Evolutionary conservation across 768 basidiomycete species (phyloP).

Genomic region (Auricularia sp.): DNA sequence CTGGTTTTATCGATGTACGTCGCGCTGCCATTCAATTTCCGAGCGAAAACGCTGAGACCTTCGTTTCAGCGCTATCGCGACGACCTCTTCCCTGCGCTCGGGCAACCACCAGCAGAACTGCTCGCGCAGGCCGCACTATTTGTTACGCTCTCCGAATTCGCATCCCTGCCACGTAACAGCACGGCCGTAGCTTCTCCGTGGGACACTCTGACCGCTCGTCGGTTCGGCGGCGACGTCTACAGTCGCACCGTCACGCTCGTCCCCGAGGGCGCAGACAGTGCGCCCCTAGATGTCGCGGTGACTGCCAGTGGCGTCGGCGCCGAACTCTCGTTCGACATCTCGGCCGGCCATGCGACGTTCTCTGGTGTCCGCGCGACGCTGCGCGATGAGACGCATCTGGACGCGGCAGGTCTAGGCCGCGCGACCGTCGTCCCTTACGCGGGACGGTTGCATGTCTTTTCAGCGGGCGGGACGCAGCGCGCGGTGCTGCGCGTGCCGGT

Average conservation of each 20-base stretch:
- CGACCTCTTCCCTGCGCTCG: conserved; percentile 64
- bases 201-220: conserved; percentile 57
- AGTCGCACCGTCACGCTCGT: conserved; percentile 49
- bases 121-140: conserved; percentile 77
- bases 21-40: background rate
- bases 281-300: conserved; percentile 22
- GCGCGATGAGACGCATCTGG: background rate
- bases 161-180: conserved; percentile 20
- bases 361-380: conserved; percentile 3
- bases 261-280: conserved; percentile 24
- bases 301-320: conserved; percentile 29
- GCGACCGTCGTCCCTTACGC: conserved; percentile 32
- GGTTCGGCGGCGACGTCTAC: conserved; percentile 69
- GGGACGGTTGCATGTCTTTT: conserved; percentile 43
- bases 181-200: conserved; percentile 44
- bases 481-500: background rate
- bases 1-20: conserved; percentile 79
- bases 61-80: conserved; percentile 63
- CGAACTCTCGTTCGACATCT: conserved; percentile 42
- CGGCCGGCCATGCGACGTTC: conserved; percentile 11
- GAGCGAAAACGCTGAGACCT: background rate
- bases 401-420: conserved; percentile 22
- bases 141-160: conserved; percentile 49
- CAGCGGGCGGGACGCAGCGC: background rate
- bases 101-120: conserved; percentile 48